Base-by-base conservation (phyloP, 768 basidiomycete species). In the Russula sp. region DNA sequence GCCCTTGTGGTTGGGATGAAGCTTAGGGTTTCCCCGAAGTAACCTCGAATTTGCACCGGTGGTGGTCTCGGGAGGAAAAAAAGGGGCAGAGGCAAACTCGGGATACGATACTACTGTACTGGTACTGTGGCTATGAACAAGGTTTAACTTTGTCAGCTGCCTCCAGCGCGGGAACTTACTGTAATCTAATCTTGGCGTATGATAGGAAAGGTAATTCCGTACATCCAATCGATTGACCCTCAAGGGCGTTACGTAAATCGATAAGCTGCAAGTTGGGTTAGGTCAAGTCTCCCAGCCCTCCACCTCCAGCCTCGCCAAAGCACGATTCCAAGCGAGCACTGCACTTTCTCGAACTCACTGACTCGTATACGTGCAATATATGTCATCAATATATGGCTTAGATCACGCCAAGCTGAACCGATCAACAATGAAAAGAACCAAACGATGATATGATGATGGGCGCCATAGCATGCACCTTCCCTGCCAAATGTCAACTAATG, bases 141-240 rank as follows among this genome's bases (percentile, higher is more conserved):
- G 28, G 5, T 18, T 10, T 40, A 38, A 38, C 16, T 38, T 38
- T 40, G 16, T 40, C 24, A 20, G 16, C 26, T 36, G 22, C 44
- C 57, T n/a, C 42, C n/a, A 40, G 38, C 5, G 38, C 38, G 38
- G 14, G 16, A 16, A 38, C 38, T 2, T 34, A 9, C 34, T 5
- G 11, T 36, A 36, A 36, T 40, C 14, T 40, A 40, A 24, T 22
- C 22, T 50, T 14, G 22, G 11, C 11, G 26, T 18, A 26, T 11
- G 2, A n/a, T n/a, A n/a, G n/a, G n/a, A n/a, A n/a, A n/a, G n/a
- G n/a, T n/a, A n/a, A n/a, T n/a, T n/a, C n/a, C n/a, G n/a, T n/a
- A n/a, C n/a, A 59, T 30, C 28, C 28, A 30, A n/a, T 59, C 58
- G 58, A 59, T 59, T 38, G 14, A 22, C 42, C 42, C 38, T 42